Evolutionary conservation across 192 early-diverging fungal genomes (phyloP), one percentile per base, ranked within the genome.

Genomic region (Umbelopsis vinacea): DNA sequence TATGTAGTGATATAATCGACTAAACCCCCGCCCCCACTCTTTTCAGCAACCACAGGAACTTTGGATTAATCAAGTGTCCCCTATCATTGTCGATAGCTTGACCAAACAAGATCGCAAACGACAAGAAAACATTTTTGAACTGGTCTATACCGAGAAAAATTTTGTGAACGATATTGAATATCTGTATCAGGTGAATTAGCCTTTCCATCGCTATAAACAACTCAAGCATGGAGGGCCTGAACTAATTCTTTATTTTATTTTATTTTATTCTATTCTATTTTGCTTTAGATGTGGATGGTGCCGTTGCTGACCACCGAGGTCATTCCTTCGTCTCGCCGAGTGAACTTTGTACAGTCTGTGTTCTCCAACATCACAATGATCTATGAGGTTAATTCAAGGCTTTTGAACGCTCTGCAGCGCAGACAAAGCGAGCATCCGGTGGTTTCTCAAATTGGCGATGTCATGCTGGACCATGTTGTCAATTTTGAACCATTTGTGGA

Each of bases 51-150:
- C 70, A 76, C 82, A 91, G 83, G 84, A 92, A 70, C 81, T 92
- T 67, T 98, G 97, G 97, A 88, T 90, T 38, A 91, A 86, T 52
- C 89, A 90, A 4, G 96, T 97, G 17, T 89, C 95, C 15, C 84
- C 85, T 72, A 84, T 89, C 15, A 82, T 97, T 29, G 74, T 89
- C 8, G 88, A 91, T 67, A 85, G 87, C 0, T 83, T 95, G 6
- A 89, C 90, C 17, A 81, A 88, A 45, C 71, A 85, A 38, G 95
- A 99, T 74, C 87, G 91, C 63, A 93, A 94, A 72, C 88, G 96
- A 0, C 97, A 99, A 75, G 95, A 99, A 80, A 87, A 89, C 45
- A 93, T 99, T 74, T 97, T 90, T 75, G 97, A 99, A 81, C 71
- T 97, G 52, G 92, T 97, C 37, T 89, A 94, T 47, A 96, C 91